Conservation (phyloP, 73 alveolate genomes). For the Paramecium sonneborni region DNA sequence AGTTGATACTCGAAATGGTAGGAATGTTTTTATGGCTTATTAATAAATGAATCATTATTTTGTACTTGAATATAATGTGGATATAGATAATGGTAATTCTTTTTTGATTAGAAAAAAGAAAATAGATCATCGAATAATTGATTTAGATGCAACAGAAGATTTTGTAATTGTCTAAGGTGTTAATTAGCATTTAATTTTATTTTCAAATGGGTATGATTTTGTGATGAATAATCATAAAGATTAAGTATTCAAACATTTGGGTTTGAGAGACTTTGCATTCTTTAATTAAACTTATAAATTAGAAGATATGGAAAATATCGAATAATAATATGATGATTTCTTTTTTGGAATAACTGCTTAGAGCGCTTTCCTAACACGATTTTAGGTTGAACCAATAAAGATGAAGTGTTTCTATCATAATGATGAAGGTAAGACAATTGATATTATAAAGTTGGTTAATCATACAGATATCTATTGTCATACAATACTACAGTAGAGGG, state of each 20-base stretch:
- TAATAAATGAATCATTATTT: background rate
- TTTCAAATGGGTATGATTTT: background rate
- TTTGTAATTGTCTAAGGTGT: constrained; percentile 30
- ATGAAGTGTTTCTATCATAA: background rate
- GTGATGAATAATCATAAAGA: background rate
- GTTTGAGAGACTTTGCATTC: constrained; percentile 36
- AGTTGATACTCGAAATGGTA: constrained; percentile 27
- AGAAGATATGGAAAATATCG: background rate
- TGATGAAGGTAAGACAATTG: background rate
- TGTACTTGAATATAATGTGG: constrained; percentile 16
- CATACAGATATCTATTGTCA: background rate
- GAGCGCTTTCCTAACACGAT: constrained; percentile 25
- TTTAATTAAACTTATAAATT: background rate
- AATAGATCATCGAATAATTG: background rate
- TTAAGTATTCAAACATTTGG: background rate
- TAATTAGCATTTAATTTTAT: constrained; percentile 8
- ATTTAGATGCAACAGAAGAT: constrained; percentile 27
- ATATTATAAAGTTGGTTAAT: background rate
- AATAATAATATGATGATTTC: constrained; percentile 6
- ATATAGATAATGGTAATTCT: background rate
- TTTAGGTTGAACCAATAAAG: background rate
- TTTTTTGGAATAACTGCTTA: constrained; percentile 45
- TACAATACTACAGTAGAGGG: background rate
- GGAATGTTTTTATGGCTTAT: constrained; percentile 36
- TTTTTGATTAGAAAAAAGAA: background rate